These are phyloP conservation scores for Ophiostoma perfectum DNA, from an alignment of 2,329 filamentous ascomycete genomes.

Conservation along the genomic window DNA sequence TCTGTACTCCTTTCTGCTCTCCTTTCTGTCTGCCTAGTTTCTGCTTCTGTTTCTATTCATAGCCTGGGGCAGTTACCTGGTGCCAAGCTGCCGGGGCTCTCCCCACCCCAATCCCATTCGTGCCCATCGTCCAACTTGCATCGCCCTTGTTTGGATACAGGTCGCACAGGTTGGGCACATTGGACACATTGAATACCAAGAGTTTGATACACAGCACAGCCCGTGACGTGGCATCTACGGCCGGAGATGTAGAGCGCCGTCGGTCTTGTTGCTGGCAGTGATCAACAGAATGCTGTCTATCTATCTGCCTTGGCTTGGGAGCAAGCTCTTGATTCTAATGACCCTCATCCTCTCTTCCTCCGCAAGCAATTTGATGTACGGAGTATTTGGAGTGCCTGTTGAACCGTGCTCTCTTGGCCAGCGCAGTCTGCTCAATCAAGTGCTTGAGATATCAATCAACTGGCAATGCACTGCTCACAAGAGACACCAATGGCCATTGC, in stretches of 20 bases:
- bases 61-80: not conserved
- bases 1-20: too few relatives aligned
- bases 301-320: not conserved
- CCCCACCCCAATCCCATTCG: not conserved
- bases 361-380: not conserved
- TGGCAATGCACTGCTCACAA: too few relatives aligned
- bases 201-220: not conserved
- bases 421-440: too few relatives aligned
- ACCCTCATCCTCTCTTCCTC: too few relatives aligned
- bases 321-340: not conserved
- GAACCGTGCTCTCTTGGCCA: too few relatives aligned
- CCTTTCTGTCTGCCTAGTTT: too few relatives aligned
- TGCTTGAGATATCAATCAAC: too few relatives aligned
- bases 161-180: not conserved
- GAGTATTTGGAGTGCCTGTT: not conserved
- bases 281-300: not conserved
- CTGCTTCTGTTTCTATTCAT: too few relatives aligned
- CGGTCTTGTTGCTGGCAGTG: not conserved
- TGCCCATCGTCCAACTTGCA: not conserved
- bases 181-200: not conserved
- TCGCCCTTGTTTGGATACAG: not conserved
- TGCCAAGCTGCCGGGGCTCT: conserved; percentile 11
- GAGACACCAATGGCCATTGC: too few relatives aligned
- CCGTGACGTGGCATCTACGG: conserved; percentile 7
- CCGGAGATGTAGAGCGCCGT: not conserved